phyloP scores from a whole-genome alignment of 495 filamentous ascomycete genomes.

The Bacidia gigantensis region DNA sequence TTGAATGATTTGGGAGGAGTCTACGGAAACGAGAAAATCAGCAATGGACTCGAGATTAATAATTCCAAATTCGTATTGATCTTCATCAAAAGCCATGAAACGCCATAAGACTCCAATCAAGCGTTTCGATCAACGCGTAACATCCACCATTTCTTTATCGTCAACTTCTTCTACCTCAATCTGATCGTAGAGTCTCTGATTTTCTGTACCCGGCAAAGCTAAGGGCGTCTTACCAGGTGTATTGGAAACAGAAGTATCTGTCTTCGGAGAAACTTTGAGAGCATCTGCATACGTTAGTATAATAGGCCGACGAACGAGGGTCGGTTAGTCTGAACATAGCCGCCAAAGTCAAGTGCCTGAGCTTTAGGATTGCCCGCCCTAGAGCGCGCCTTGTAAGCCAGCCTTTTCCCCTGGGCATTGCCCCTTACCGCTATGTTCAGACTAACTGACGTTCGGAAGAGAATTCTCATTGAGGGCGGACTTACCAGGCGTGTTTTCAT shows the following conservation, averaged over 20 bases:
- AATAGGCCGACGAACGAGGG: no score
- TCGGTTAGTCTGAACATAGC: no score
- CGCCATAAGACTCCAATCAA: background rate
- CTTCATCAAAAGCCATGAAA: background rate
- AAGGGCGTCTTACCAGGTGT: conserved; percentile 15
- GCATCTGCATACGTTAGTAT: conserved; percentile 11
- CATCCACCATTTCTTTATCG: conserved; percentile 19
- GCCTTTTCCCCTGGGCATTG: no score
- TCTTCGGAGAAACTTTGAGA: conserved; percentile 12
- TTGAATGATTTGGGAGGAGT: conserved; percentile 18
- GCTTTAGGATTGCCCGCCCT: no score
- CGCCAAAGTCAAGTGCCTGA: no score
- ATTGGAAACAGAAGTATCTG: conserved; percentile 13
- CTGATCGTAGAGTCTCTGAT: conserved; percentile 9
- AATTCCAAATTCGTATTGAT: background rate
- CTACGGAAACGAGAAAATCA: conserved; percentile 20
- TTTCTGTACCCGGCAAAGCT: conserved; percentile 13
- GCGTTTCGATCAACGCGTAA: conserved; percentile 7
- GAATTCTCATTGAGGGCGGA: no score
- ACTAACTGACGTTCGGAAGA: no score
- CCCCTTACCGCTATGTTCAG: no score
- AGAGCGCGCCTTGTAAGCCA: no score
- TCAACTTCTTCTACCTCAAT: conserved; percentile 24
- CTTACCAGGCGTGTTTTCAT: conserved; percentile 15
- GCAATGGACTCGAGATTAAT: conserved; percentile 6